These are phyloP conservation scores for Deakozyma indianensis DNA, from an alignment of 805 yeast species.

Conservation along the genomic window DNA sequence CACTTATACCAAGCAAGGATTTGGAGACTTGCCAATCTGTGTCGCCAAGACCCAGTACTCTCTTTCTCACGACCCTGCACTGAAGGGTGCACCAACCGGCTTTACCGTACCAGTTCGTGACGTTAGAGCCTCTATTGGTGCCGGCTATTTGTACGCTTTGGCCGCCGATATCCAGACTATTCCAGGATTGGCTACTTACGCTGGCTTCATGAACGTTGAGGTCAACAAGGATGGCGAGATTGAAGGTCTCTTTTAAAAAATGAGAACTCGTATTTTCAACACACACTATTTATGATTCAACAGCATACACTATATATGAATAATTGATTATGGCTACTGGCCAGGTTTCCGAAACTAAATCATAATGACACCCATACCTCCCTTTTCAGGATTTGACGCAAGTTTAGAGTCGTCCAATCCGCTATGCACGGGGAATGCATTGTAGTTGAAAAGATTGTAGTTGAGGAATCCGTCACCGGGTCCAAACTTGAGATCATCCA, in stretches of 20 bases:
- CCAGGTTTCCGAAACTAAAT: no score
- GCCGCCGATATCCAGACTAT: slow-evolving; percentile 96
- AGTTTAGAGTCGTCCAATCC: slow-evolving; percentile 52
- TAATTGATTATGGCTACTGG: no score
- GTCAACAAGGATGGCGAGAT: slow-evolving; percentile 85
- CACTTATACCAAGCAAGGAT: slow-evolving; percentile 75
- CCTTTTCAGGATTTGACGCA: slow-evolving; percentile 38
- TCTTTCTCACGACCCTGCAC: slow-evolving; percentile 79
- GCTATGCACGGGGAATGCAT: slow-evolving; percentile 64
- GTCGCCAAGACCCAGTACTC: slow-evolving; percentile 97
- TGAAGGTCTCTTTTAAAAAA: slow-evolving; percentile 65
- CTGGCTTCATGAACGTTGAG: slow-evolving; percentile 95
- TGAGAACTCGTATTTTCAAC: neutral
- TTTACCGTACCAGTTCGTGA: slow-evolving; percentile 91
- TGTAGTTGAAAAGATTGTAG: slow-evolving; percentile 85
- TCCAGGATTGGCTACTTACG: slow-evolving; percentile 92
- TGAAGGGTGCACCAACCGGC: slow-evolving; percentile 92
- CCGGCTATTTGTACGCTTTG: slow-evolving; percentile 89
- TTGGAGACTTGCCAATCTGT: slow-evolving; percentile 82
- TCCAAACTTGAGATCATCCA: slow-evolving; percentile 76
- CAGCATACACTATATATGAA: neutral
- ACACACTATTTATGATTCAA: neutral
- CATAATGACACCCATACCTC: slow-evolving; percentile 87
- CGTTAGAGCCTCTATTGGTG: slow-evolving; percentile 88
- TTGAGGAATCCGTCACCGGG: slow-evolving; percentile 87